A percentile compares a stretch with the other conserved stretches of the same genome.
Conservation (phyloP, 2,329 filamentous ascomycete genomes). For the Verticillium tricorpus region DNA sequence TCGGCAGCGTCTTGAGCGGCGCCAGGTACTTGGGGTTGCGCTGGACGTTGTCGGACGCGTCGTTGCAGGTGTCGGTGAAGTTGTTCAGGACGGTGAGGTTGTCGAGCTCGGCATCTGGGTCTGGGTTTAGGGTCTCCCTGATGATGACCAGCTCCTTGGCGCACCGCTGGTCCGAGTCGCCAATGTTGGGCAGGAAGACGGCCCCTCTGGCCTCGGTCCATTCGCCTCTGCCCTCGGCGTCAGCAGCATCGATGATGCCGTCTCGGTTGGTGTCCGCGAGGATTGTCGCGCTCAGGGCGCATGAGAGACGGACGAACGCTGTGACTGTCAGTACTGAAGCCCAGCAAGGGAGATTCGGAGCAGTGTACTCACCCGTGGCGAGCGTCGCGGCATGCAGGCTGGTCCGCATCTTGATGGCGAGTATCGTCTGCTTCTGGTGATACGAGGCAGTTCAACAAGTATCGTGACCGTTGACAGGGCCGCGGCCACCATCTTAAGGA, state of each 20-base stretch:
- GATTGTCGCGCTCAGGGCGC: slow-evolving; percentile 9
- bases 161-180: slow-evolving; percentile 24
- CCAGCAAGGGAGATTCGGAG: background rate
- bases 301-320: background rate
- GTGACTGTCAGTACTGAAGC: background rate
- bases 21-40: slow-evolving; percentile 25
- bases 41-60: slow-evolving; percentile 28
- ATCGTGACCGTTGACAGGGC: no score
- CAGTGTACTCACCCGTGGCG: background rate
- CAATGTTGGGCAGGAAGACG: slow-evolving; percentile 30
- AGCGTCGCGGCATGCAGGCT: background rate
- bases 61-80: slow-evolving; percentile 26
- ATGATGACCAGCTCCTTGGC: slow-evolving; percentile 5
- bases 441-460: background rate
- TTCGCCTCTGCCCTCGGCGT: slow-evolving; percentile 16
- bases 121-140: background rate
- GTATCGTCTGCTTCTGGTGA: background rate
- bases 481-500: no score
- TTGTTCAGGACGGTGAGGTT: slow-evolving; percentile 15
- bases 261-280: slow-evolving; percentile 33
- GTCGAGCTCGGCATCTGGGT: slow-evolving; percentile 3
- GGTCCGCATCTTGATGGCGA: background rate
- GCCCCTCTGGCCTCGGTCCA: slow-evolving; percentile 22
- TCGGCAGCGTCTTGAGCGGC: slow-evolving; percentile 24
- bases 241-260: slow-evolving; percentile 22